Base-by-base conservation (phyloP, 129 eudicot genomes). In the Artemisia tridentata region DNA sequence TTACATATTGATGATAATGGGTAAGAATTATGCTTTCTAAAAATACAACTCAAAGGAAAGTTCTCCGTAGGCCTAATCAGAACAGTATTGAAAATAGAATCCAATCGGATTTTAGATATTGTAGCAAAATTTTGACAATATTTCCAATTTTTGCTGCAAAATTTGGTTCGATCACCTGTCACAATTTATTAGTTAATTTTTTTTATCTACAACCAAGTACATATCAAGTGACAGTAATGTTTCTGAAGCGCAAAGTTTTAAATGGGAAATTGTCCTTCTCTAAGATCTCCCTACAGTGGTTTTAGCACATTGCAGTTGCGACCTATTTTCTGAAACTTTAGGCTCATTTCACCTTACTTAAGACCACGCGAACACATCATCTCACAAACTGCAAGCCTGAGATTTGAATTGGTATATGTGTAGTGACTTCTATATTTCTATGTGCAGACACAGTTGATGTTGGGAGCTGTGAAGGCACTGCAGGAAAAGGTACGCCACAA, bases 371-470 rank as follows among this genome's bases (percentile, higher is more conserved):
- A n/a, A 34, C 8, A 27, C 20, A 62, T 8, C 0, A 2, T 62
- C 3, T n/a, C 23, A 34, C 43, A n/a, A 14, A 27, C 48, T 34
- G 61, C 61, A 17, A 55, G 61, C 12, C 25, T 4, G 21, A 55
- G 9, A 5, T 55, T 55, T 7, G 27, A 31, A 62, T 62, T 31
- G 3, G 47, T 31, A 62, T 62, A 17, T 54, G 20, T 15, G 8
- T 15, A 9, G 3, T n/a, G 9, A 19, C 5, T 17, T 17, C 21
- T 54, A 8, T n/a, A 29, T 14, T 29, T 7, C 2, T 46, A 62
- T 34, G 20, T 64, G 72, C 68, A 78, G 77, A 54, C 67, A 9
- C 73, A 78, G 52, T 21, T 78, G 52, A 72, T 71, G 77, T 11
- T 64, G 70, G 82, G 55, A 54, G 23, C 45, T 47, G 73, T 64